Evolutionary conservation across 2,329 filamentous ascomycete species (phyloP).

Genomic region (Cladosporium sp.): DNA sequence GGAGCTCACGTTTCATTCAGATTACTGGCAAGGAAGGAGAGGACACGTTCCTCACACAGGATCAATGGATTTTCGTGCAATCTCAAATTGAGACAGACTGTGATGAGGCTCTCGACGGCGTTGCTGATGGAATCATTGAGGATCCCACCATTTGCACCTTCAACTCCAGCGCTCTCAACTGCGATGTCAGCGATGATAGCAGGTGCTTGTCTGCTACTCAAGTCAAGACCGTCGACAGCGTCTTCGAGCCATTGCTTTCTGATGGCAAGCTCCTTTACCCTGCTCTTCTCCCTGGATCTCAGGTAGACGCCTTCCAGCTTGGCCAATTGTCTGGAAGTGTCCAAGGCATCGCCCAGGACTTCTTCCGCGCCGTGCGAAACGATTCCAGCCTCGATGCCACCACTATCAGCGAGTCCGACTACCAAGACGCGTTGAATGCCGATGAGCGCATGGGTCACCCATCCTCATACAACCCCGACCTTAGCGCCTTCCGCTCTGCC

Average conservation of each 20-base stretch:
- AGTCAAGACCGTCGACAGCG: slow-evolving; percentile 39
- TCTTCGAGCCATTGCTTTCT: slow-evolving; percentile 40
- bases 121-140: slow-evolving; percentile 46
- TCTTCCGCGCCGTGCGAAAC: slow-evolving; percentile 48
- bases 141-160: slow-evolving; percentile 42
- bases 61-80: slow-evolving; percentile 38
- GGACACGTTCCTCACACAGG: slow-evolving; percentile 35
- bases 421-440: slow-evolving; percentile 32
- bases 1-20: slow-evolving; percentile 41
- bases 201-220: slow-evolving; percentile 44
- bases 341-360: slow-evolving; percentile 44
- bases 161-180: slow-evolving; percentile 31
- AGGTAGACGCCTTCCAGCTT: slow-evolving; percentile 35
- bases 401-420: slow-evolving; percentile 38
- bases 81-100: slow-evolving; percentile 45
- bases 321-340: slow-evolving; percentile 38
- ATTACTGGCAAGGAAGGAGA: slow-evolving; percentile 36
- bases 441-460: slow-evolving; percentile 40
- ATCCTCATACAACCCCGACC: slow-evolving; percentile 36
- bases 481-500: slow-evolving; percentile 35
- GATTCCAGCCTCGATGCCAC: slow-evolving; percentile 40
- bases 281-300: slow-evolving; percentile 46
- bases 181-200: slow-evolving; percentile 31
- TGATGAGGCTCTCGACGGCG: slow-evolving; percentile 47
- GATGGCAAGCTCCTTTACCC: slow-evolving; percentile 48